A percentile compares a stretch with the other conserved stretches of the same genome.
Conservation (phyloP, 2,329 filamentous ascomycete genomes). For the Seiridium cupressi region DNA sequence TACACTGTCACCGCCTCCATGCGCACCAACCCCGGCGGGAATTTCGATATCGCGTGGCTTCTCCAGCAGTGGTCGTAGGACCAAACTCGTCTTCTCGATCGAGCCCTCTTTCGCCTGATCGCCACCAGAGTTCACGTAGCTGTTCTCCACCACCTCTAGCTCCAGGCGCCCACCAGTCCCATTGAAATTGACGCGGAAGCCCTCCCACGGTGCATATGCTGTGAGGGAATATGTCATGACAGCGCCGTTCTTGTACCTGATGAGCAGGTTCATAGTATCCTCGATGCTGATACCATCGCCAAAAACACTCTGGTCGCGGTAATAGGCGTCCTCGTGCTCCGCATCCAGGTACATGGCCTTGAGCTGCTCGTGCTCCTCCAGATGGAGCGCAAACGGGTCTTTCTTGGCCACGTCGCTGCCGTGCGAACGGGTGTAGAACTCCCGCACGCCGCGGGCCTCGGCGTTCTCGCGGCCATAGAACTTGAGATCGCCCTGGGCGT, state of each 20-base stretch:
- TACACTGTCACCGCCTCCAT: slow-evolving; percentile 59
- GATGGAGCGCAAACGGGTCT: slow-evolving; percentile 59
- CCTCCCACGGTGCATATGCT: slow-evolving; percentile 63
- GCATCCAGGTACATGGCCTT: slow-evolving; percentile 61
- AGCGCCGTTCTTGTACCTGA: slow-evolving; percentile 54
- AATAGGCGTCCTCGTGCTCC: slow-evolving; percentile 62
- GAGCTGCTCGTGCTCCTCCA: slow-evolving; percentile 50
- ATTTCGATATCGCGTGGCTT: slow-evolving; percentile 56
- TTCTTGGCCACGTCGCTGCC: slow-evolving; percentile 47
- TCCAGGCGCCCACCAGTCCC: slow-evolving; percentile 58
- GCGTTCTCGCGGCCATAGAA: slow-evolving; percentile 64
- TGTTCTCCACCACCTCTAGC: slow-evolving; percentile 61
- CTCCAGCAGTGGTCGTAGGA: slow-evolving; percentile 53
- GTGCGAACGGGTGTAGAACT: slow-evolving; percentile 49
- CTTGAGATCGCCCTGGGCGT: slow-evolving; percentile 55
- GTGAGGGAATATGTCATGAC: slow-evolving; percentile 58
- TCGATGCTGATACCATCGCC: slow-evolving; percentile 63
- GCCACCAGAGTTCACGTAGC: slow-evolving; percentile 60
- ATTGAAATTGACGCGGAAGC: slow-evolving; percentile 57
- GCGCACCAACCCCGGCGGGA: slow-evolving; percentile 49
- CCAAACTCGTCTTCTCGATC: slow-evolving; percentile 46
- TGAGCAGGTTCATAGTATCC: slow-evolving; percentile 61
- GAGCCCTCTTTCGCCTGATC: slow-evolving; percentile 55
- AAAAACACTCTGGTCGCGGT: slow-evolving; percentile 62
- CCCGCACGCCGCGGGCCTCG: slow-evolving; percentile 48